These are phyloP conservation scores for Fusarium cicatricum DNA, from an alignment of 2,329 filamentous ascomycete genomes.

Conservation along the genomic window DNA sequence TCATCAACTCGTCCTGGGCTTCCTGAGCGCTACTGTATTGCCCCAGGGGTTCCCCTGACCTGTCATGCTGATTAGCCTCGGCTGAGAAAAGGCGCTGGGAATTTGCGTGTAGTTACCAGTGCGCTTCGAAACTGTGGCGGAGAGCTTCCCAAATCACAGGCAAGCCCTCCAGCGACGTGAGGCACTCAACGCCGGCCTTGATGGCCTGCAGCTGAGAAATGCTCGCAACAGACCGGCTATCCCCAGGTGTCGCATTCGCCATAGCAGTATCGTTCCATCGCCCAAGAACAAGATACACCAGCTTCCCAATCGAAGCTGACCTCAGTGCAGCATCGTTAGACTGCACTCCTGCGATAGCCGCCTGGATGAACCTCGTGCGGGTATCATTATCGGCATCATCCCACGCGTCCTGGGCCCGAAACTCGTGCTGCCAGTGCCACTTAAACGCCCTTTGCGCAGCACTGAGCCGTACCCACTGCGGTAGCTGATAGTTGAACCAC, in stretches of 20 bases:
- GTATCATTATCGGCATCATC: conserved; percentile 66
- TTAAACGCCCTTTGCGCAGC: conserved; percentile 81
- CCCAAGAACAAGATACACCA: conserved; percentile 71
- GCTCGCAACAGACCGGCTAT: conserved; percentile 61
- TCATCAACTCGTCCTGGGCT: conserved; percentile 67
- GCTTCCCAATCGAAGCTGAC: conserved; percentile 62
- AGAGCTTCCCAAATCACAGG: conserved; percentile 61
- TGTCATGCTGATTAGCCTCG: conserved; percentile 45
- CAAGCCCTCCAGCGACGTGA: conserved; percentile 61
- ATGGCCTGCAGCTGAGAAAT: conserved; percentile 67
- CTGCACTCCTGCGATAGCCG: conserved; percentile 56
- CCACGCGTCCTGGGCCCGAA: conserved; percentile 62
- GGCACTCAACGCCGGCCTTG: conserved; percentile 59
- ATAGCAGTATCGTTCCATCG: conserved; percentile 75
- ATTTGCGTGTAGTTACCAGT: conserved; percentile 55
- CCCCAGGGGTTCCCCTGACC: conserved; percentile 55
- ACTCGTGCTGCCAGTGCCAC: conserved; percentile 72
- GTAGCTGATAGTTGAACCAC: conserved; percentile 94
- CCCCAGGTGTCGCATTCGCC: conserved; percentile 50
- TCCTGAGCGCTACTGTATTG: conserved; percentile 57
- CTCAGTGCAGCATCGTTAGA: conserved; percentile 58
- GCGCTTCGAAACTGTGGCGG: conserved; percentile 58
- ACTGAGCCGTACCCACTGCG: conserved; percentile 82
- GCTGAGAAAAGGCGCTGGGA: background rate
- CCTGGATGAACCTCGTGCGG: conserved; percentile 64